A percentile compares a stretch with the other conserved stretches of the same genome.
Evolutionary conservation across 345 rosid genomes (phyloP).

Genomic region (Abelmoschus esculentus): DNA sequence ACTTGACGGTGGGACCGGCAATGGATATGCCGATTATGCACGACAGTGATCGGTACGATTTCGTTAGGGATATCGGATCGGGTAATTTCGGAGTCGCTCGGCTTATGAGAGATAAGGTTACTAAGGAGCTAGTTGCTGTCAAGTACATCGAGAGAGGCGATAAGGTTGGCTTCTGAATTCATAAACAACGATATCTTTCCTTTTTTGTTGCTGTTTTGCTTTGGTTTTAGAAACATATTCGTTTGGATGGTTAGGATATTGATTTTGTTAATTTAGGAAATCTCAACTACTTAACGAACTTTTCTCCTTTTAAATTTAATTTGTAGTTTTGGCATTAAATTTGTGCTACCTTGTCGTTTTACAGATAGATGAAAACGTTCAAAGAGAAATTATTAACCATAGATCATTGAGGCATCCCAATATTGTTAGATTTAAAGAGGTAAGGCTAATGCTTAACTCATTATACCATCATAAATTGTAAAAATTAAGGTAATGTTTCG

Average conservation of each 20-base stretch:
- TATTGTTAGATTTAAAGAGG: conserved; percentile 95
- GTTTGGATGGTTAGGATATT: conserved; percentile 10
- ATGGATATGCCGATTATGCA: conserved; percentile 96
- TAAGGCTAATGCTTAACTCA: conserved; percentile 15
- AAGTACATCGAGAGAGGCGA: conserved; percentile 97
- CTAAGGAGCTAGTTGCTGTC: conserved; percentile 87
- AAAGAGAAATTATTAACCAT: conserved; percentile 89
- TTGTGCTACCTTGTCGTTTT: conserved; percentile 6
- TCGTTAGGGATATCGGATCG: conserved; percentile 78
- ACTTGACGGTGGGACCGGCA: conserved; percentile 42
- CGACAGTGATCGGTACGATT: conserved; percentile 89
- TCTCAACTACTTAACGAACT: not conserved
- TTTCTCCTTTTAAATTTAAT: too few relatives aligned
- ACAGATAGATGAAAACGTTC: conserved; percentile 96
- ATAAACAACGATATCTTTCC: not conserved
- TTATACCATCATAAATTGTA: not conserved
- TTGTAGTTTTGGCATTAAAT: not conserved
- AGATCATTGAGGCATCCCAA: conserved; percentile 90
- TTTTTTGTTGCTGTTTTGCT: not conserved
- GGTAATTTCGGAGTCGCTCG: conserved; percentile 91
- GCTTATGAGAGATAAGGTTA: conserved; percentile 73
- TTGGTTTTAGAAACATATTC: conserved; percentile 17
- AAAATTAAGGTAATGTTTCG: not conserved
- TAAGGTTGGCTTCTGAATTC: conserved; percentile 30
- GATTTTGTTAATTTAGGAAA: not conserved